A percentile compares a stretch with the other conserved stretches of the same genome.
phyloP scores from a whole-genome alignment of 164 flowering plant genomes.

The Amborella trichopoda region DNA sequence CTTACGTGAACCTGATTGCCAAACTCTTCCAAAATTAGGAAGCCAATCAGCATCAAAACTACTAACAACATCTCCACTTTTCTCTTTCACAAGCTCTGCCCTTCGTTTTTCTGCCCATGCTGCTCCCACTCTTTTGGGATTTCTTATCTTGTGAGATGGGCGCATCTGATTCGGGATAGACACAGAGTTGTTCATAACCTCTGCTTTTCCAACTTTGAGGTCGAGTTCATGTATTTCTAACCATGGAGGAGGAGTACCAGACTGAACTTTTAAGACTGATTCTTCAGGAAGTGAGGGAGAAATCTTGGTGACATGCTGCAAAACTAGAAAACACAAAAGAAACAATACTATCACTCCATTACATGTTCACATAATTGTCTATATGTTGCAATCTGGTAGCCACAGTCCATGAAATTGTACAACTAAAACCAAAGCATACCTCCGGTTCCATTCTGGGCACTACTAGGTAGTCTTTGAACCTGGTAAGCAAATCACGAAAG shows the following conservation, averaged over 20 bases:
- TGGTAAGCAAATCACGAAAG: no score
- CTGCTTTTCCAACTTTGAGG: conserved; percentile 6
- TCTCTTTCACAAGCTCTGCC: conserved; percentile 79
- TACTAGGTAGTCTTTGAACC: no score
- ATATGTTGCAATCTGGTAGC: no score
- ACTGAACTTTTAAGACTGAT: conserved; percentile 55
- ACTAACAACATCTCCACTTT: conserved; percentile 51
- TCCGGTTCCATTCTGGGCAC: no score
- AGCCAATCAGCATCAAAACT: conserved; percentile 67
- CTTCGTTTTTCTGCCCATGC: conserved; percentile 96
- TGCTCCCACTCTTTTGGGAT: conserved; percentile 89
- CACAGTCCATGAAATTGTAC: no score
- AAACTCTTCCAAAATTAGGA: conserved; percentile 91
- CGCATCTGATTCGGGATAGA: conserved; percentile 13
- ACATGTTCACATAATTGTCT: no score
- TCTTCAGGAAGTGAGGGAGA: conserved; percentile 15
- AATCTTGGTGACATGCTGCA: conserved; percentile 25
- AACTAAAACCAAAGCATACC: no score
- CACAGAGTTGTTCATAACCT: conserved; percentile 5
- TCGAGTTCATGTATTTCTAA: conserved; percentile 34
- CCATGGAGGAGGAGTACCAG: conserved; percentile 97
- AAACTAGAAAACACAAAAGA: conserved; percentile 15
- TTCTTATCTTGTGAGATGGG: conserved; percentile 38
- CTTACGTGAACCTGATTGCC: conserved; percentile 91
- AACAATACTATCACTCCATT: no score